These are phyloP conservation scores for Punctularia strigosozonata DNA, from an alignment of 768 basidiomycete species.

Conservation along the genomic window DNA sequence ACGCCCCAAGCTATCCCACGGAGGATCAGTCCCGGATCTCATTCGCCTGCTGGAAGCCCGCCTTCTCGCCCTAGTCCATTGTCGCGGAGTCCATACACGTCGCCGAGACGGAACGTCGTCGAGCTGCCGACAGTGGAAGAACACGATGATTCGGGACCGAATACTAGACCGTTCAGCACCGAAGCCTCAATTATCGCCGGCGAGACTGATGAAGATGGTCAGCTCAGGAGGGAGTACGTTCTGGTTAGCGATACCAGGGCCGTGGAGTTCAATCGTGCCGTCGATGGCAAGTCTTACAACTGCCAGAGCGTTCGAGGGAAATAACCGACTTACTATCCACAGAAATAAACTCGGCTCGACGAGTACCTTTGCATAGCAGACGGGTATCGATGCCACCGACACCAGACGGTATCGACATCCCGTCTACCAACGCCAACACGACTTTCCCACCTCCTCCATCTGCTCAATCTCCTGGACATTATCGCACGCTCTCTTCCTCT, in stretches of 20 bases:
- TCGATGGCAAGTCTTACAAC: conserved; percentile 57
- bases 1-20: too few relatives aligned
- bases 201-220: conserved; percentile 74
- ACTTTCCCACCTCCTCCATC: conserved; percentile 62
- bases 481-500: conserved; percentile 57
- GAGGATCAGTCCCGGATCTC: too few relatives aligned
- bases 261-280: conserved; percentile 84
- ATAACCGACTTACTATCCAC: conserved; percentile 7
- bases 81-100: conserved; percentile 1
- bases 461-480: conserved; percentile 30
- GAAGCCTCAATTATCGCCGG: conserved; percentile 66
- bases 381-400: conserved; percentile 14
- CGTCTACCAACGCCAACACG: conserved; percentile 17
- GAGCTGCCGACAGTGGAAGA: conserved; percentile 1
- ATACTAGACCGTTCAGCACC: conserved; percentile 27
- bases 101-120: background rate
- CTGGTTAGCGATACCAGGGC: conserved; percentile 83
- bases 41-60: too few relatives aligned
- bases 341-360: conserved; percentile 57
- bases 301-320: background rate
- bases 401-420: conserved; percentile 12
- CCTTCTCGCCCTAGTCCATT: too few relatives aligned
- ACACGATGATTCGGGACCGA: background rate
- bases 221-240: conserved; percentile 81
- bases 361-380: conserved; percentile 45